These are phyloP conservation scores for Pelargonium fulgidum DNA, from an alignment of 441 rosid genomes.

Conservation along the genomic window DNA sequence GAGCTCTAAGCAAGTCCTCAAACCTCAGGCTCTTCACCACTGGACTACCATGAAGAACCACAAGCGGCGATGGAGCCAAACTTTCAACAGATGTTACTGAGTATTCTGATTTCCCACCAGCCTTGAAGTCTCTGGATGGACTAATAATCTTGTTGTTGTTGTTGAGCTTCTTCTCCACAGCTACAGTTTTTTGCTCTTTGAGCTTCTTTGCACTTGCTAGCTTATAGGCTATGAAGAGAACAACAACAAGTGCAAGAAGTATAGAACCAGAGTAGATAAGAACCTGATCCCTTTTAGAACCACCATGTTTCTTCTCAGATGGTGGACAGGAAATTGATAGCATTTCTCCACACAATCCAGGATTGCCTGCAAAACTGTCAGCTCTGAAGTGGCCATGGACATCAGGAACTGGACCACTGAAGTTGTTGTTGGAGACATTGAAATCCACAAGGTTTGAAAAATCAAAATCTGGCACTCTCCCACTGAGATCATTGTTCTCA, in stretches of 20 bases:
- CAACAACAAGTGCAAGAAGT: constrained; percentile 27
- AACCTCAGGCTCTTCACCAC: constrained; percentile 32
- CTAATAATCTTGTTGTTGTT: constrained; percentile 17
- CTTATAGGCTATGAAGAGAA: constrained; percentile 25
- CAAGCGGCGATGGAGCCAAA: constrained; percentile 28
- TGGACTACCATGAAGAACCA: constrained; percentile 35
- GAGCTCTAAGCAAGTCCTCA: constrained; percentile 55
- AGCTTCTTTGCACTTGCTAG: constrained; percentile 16
- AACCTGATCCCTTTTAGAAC: constrained; percentile 23
- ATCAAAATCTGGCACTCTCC: constrained; percentile 38
- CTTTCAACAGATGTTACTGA: constrained; percentile 39
- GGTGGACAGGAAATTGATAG: constrained; percentile 31
- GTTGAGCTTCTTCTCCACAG: constrained; percentile 5
- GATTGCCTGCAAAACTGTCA: constrained; percentile 40
- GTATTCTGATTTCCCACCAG: constrained; percentile 32
- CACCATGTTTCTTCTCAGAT: not conserved
- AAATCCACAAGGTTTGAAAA: constrained; percentile 37
- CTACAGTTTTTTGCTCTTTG: constrained; percentile 19
- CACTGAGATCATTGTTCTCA: constrained; percentile 40
- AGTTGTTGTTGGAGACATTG: constrained; percentile 53
- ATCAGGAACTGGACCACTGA: constrained; percentile 48
- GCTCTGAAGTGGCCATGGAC: constrained; percentile 30
- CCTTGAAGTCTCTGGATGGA: constrained; percentile 26
- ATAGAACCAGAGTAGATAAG: constrained; percentile 47
- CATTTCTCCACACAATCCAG: constrained; percentile 38